phyloP scores from a whole-genome alignment of 2,329 filamentous ascomycete species.

The Ceratocystis variospora region DNA sequence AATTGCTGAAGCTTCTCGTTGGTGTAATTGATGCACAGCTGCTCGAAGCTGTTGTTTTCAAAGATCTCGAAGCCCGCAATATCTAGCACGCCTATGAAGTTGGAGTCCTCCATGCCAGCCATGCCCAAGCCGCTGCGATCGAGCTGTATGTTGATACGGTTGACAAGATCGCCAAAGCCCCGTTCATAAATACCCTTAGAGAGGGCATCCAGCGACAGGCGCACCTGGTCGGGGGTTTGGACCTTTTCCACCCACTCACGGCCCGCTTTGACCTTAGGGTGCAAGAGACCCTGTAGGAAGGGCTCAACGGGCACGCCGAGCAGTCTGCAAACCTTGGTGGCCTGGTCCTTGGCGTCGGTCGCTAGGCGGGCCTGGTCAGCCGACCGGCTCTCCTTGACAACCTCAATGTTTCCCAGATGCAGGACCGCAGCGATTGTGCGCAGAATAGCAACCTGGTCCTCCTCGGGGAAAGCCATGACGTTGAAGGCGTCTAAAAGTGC shows the following conservation, averaged over 20 bases:
- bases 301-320: conserved; percentile 73
- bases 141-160: conserved; percentile 79
- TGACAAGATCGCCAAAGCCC: conserved; percentile 83
- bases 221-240: conserved; percentile 92
- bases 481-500: conserved; percentile 80
- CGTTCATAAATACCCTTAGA: conserved; percentile 97
- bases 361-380: conserved; percentile 80
- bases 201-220: conserved; percentile 75
- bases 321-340: conserved; percentile 66
- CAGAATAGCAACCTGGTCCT: conserved; percentile 71
- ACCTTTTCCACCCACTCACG: conserved; percentile 98
- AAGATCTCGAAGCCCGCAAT: conserved; percentile 99
- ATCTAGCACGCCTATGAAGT: conserved; percentile 95
- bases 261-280: conserved; percentile 88
- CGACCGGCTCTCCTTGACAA: conserved; percentile 78
- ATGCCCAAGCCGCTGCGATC: conserved; percentile 70
- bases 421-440: conserved; percentile 81
- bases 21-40: conserved; percentile 98
- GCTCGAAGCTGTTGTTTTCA: conserved; percentile 95
- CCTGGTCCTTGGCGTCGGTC: conserved; percentile 58
- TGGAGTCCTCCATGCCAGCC: conserved; percentile 62
- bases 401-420: conserved; percentile 81
- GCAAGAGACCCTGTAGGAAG: conserved; percentile 77
- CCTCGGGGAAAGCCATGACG: conserved; percentile 81
- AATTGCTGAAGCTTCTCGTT: conserved; percentile 99